Evolutionary conservation across 352 stramenopile species (phyloP).

Genomic region (Phytophthora brassicae): DNA sequence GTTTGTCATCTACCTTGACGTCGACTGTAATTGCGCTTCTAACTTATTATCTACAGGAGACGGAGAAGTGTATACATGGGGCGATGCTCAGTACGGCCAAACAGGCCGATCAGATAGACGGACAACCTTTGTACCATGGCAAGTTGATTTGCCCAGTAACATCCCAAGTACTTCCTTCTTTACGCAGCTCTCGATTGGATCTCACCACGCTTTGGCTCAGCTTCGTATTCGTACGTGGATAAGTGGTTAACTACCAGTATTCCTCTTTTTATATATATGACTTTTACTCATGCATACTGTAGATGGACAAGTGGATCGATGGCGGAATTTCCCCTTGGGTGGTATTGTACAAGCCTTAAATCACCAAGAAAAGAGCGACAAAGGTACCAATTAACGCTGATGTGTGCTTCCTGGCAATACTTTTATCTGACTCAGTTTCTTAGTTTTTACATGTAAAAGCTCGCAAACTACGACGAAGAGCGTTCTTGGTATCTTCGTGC

Average conservation of each 20-base stretch:
- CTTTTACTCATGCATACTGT: too few species aligned
- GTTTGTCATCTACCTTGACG: constrained; percentile 11
- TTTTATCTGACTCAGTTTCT: too few species aligned
- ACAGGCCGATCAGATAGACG: constrained; percentile 40
- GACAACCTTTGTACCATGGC: constrained; percentile 70
- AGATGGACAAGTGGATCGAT: constrained; percentile 58
- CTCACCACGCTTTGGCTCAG: constrained; percentile 57
- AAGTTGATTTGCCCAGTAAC: constrained; percentile 23
- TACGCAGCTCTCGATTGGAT: constrained; percentile 61
- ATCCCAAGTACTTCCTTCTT: constrained; percentile 38
- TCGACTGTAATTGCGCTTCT: not conserved
- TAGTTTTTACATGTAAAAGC: too few species aligned
- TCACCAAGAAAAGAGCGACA: constrained; percentile 14
- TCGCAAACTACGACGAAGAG: constrained; percentile 30
- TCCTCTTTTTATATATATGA: not conserved
- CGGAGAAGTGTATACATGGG: constrained; percentile 71
- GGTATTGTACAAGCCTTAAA: constrained; percentile 23
- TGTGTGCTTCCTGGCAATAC: not conserved
- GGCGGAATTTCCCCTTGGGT: constrained; percentile 60
- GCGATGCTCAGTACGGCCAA: constrained; percentile 55
- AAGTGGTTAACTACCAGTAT: not conserved
- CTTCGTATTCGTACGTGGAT: constrained; percentile 41
- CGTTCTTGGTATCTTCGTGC: constrained; percentile 46
- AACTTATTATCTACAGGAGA: constrained; percentile 32
- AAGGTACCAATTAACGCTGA: constrained; percentile 8